phyloP scores from a whole-genome alignment of 2,329 filamentous ascomycete species.

The Talaromyces sp. region DNA sequence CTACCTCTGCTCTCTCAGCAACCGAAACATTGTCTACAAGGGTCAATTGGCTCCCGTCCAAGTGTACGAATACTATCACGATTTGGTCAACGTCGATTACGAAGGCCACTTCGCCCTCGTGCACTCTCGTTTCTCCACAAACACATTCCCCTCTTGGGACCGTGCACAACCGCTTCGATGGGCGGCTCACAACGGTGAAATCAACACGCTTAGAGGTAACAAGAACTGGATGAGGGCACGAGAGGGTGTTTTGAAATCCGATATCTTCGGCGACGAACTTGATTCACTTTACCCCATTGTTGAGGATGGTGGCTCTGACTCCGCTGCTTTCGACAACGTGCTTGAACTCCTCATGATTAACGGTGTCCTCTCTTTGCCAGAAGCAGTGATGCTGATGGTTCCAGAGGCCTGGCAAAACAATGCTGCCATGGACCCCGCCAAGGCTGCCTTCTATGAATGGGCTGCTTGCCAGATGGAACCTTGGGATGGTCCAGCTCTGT shows the following conservation, averaged over 20 bases:
- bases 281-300: constrained; percentile 89
- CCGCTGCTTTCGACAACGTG: constrained; percentile 95
- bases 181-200: constrained; percentile 98
- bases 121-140: constrained; percentile 95
- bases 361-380: constrained; percentile 86
- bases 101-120: constrained; percentile 95
- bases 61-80: constrained; percentile 97
- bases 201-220: constrained; percentile 94
- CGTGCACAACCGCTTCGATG: constrained; percentile 92
- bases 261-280: constrained; percentile 86
- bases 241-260: constrained; percentile 89
- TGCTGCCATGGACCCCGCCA: constrained; percentile 82
- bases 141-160: constrained; percentile 98
- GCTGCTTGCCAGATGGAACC: constrained; percentile 98
- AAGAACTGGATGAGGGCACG: constrained; percentile 99
- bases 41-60: constrained; percentile 89
- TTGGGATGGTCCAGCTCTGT: constrained; percentile 93
- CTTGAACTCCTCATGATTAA: constrained; percentile 92
- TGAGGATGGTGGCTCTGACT: constrained; percentile 94
- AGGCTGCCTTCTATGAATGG: constrained; percentile 98
- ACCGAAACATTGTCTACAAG: constrained; percentile 99
- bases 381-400: constrained; percentile 98
- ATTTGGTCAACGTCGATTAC: constrained; percentile 93
- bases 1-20: constrained; percentile 92
- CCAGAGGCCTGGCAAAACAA: constrained; percentile 98